Evolutionary conservation across 345 rosid species (phyloP), one percentile per base, ranked within the genome.

Genomic region (Eucalyptus tenuipes): DNA sequence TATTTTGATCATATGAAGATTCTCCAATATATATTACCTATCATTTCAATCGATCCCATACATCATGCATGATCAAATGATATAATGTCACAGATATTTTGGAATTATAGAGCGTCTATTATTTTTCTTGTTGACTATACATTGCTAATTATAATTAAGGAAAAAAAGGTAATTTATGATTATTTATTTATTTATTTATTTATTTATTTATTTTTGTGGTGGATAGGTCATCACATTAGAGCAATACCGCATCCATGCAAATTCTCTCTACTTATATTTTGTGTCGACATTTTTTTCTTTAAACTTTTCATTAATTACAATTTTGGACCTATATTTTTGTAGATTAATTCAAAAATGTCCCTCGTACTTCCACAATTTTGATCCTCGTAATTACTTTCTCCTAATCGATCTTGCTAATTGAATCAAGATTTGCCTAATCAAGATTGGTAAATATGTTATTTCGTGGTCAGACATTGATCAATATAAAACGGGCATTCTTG

Each of bases 131-230:
- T n/a, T 64, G 37, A n/a, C 75, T 64, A n/a, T 64, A 31, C 3
- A 14, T 29, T 7, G 37, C 33, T 64, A 64, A 7, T 66, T 66
- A 31, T 15, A 7, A 66, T 66, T 52, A 18, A 50, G 22, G 10
- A 52, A 52, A 33, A 66, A 31, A 16, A 66, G 40, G 9, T n/a
- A 66, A 66, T 66, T n/a, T 17, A 31, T 8, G 1, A 31, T 66
- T 31, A 31, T 15, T 66, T 31, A 31, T 15, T 40, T 37, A 0
- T 3, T n/a, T 2, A 13, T 61, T 7, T 57, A 31, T 15, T 66
- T 31, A 31, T 15, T 40, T 37, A 0, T 3, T n/a, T 2, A 13
- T 61, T 7, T 57, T 57, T 1, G 79, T n/a, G 40, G 40, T 31
- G 40, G 79, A 66, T 66, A 31, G 79, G 37, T 11, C 15, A 66